Base-by-base conservation (phyloP, 164 flowering plant species). In the Vitis rupestris region DNA sequence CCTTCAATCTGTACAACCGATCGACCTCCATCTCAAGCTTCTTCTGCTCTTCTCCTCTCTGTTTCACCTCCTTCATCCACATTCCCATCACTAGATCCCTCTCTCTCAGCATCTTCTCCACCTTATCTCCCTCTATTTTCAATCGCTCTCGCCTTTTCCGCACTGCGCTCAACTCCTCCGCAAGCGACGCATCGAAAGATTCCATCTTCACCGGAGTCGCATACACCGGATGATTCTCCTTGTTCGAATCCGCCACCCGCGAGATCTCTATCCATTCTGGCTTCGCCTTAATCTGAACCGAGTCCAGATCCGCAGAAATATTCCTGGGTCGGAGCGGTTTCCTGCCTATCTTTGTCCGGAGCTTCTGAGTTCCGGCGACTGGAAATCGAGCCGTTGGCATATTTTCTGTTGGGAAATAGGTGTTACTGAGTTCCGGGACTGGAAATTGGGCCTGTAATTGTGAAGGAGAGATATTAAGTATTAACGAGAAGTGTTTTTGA, bases 101-200 rank as follows among this genome's bases (percentile, higher is more conserved):
- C 72, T 86, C 88, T 57, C 59, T 76, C 78, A 93, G 65, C 83
- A 79, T 70, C 74, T 65, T 81, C 80, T 89, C 93, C 12, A 93
- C 89, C 75, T 70, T 85, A 70, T 90, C 96, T 63, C 63, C 76
- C 11, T 93, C 98, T 53, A 59, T 2, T 62, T 82, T 87, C 81
- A 86, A 48, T 64, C 91, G 68, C 80, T 89, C 88, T 19, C 83
- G 73, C 82, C 79, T 86, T 84, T 82, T 82, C 76, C 84, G 79
- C 16, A 88, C 74, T 37, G 86, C 91, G 53, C 76, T 81, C 51
- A 93, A 85, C 72, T 93, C 96, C 64, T 90, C 96, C 0, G 91
- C 96, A 5, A 92, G 79, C 8, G 98, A 89, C 3, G 85, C 64
- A 63, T 88, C 94, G 57, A 84, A 15, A 2, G 78, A 48, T 50